Base-by-base conservation (phyloP, 2,329 filamentous ascomycete species). In the Penicillium sp. region DNA sequence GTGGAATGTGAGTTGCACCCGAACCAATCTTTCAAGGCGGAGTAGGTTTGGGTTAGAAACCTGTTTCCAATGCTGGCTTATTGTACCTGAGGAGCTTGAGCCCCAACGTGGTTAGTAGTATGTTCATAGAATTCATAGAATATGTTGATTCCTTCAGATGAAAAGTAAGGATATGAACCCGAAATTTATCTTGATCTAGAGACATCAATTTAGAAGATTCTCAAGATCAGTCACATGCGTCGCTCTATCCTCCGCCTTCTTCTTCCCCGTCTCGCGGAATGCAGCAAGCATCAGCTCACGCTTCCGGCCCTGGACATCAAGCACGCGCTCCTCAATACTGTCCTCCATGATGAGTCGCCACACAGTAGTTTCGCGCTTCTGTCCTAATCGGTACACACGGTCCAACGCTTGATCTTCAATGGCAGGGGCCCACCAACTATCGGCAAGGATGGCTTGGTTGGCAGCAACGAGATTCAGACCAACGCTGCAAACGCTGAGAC, bases 401-500 rank as follows among this genome's bases (percentile, higher is more conserved):
- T 96, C 92, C 2, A 96, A 82, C 3, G 92, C 92, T 70, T 96
- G 92, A 63, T 96, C 91, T 72, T 96, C 92, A 53, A 96, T 94
- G 1, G 91, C 91, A 0, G 92, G 92, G 1, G 92, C 91, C 89
- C 92, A 96, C 92, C 90, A 96, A 56, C 85, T 89, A 71, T 96
- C 92, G 0, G 85, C 84, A 20, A 96, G 79, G 44, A 96, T 85
- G 55, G 95, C 90, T 6, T 92, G 92, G 65, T 94, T 91, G 0
- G 92, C 92, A 0, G 90, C 86, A 0, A 92, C 89, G 12, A 96
- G 82, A 65, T 96, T 96, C 44, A 96, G 80, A 0, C 92, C 92
- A 1, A 96, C 91, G 50, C 87, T 89, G 73, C 90, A 93, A 6
- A 94, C 92, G 7, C 85, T 84, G 41, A 96, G 77, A 67, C 88